Evolutionary conservation across 2,329 filamentous ascomycete genomes (phyloP).

Genomic region (Elsinoe fawcettii): DNA sequence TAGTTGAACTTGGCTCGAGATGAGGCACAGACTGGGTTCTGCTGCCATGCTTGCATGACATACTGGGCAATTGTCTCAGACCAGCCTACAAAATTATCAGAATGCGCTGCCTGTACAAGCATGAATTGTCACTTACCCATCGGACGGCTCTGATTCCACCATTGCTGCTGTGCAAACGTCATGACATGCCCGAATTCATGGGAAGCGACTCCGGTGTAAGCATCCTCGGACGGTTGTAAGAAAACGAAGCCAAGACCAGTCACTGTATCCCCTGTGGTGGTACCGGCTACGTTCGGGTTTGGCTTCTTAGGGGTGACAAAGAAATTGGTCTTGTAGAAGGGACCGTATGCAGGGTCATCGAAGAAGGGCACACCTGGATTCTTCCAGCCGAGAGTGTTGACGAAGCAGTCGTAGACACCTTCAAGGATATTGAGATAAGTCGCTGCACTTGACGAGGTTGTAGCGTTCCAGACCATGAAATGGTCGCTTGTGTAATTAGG

Average conservation of each 20-base stretch:
- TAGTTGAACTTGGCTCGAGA: conserved; percentile 31
- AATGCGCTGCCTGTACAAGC: background rate
- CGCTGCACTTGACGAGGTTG: conserved; percentile 24
- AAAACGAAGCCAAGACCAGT: conserved; percentile 40
- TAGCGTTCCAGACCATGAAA: conserved; percentile 35
- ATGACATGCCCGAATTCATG: conserved; percentile 46
- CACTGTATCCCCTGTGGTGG: conserved; percentile 35
- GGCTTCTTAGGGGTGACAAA: conserved; percentile 32
- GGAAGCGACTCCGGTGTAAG: conserved; percentile 35
- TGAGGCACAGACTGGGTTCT: conserved; percentile 37
- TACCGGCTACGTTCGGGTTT: conserved; percentile 36
- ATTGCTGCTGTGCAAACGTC: conserved; percentile 36
- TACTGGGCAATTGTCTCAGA: conserved; percentile 47
- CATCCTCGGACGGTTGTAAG: conserved; percentile 37
- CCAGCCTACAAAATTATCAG: conserved; percentile 39
- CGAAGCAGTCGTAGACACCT: conserved; percentile 33
- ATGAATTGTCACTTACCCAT: background rate
- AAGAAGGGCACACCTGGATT: conserved; percentile 22
- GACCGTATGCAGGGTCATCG: conserved; percentile 30
- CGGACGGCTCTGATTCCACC: conserved; percentile 33
- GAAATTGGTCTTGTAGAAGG: conserved; percentile 42
- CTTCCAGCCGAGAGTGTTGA: conserved; percentile 22
- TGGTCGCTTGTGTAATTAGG: conserved; percentile 24
- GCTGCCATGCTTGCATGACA: conserved; percentile 43
- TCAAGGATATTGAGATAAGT: conserved; percentile 38